Conservation (phyloP, 345 rosid species). For the Eucalyptus erythrocorys region DNA sequence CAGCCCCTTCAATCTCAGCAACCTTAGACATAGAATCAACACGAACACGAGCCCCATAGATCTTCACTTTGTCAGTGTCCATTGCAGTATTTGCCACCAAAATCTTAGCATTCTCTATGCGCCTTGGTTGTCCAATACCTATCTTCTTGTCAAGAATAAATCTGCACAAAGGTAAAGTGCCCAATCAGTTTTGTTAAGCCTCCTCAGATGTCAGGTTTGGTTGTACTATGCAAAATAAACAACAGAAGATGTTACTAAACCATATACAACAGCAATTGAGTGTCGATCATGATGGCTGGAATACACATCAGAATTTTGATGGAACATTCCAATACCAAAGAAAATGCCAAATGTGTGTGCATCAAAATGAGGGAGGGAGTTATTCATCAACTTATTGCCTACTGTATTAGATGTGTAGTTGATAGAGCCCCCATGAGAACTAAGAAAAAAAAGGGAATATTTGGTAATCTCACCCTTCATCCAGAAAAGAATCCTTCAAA, state of each 20-base stretch:
- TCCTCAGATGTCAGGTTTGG: background rate
- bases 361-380: background rate
- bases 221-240: background rate
- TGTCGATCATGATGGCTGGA: background rate
- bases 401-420: background rate
- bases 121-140: conserved; percentile 95
- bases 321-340: background rate
- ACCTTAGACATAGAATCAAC: conserved; percentile 96
- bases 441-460: background rate
- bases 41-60: conserved; percentile 97
- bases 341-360: background rate
- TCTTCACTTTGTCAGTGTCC: conserved; percentile 99
- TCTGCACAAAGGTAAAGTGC: conserved; percentile 12
- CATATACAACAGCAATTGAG: background rate
- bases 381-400: background rate
- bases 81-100: conserved; percentile 98
- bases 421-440: background rate
- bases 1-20: conserved; percentile 98
- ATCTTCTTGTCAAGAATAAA: conserved; percentile 99
- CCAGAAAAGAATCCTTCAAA: conserved; percentile 26
- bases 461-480: conserved; percentile 61
- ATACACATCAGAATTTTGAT: background rate
- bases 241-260: background rate
- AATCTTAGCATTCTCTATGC: conserved; percentile 89
- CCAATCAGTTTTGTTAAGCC: background rate